Percentiles rank a stretch among this genome's conserved stretches.
These are phyloP conservation scores for Astragalus membranaceus DNA, from an alignment of 306 rosid genomes.

Conservation along the genomic window DNA sequence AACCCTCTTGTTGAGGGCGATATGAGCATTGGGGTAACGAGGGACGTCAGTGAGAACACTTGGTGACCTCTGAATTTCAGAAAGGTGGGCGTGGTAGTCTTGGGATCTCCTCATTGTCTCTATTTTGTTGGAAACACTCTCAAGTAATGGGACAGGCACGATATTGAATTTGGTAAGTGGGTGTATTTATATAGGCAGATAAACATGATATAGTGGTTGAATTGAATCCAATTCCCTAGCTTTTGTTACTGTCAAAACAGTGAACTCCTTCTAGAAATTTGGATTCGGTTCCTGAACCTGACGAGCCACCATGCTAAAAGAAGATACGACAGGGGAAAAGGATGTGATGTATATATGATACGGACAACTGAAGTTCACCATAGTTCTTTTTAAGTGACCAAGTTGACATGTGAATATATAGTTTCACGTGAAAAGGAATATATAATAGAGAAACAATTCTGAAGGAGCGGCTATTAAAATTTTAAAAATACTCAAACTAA, in stretches of 20 bases:
- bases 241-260: neutral
- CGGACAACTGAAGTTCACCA: too few relatives aligned
- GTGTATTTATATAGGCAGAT: neutral
- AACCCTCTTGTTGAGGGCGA: conserved; percentile 21
- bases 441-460: neutral
- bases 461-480: neutral
- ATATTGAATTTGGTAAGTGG: neutral
- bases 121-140: neutral
- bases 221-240: conserved; percentile 32
- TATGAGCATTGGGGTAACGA: conserved; percentile 22
- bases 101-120: neutral
- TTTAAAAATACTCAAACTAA: too few relatives aligned
- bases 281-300: neutral
- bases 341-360: neutral
- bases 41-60: conserved; percentile 34
- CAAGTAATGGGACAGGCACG: neutral
- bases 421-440: neutral
- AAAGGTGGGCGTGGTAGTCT: conserved; percentile 30
- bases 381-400: neutral
- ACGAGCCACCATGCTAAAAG: neutral
- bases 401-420: neutral
- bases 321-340: neutral
- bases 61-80: conserved; percentile 18
- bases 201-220: neutral
- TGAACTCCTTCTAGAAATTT: neutral